Base-by-base conservation (phyloP, 139 green algal species). In the Coelastrella sp. region DNA sequence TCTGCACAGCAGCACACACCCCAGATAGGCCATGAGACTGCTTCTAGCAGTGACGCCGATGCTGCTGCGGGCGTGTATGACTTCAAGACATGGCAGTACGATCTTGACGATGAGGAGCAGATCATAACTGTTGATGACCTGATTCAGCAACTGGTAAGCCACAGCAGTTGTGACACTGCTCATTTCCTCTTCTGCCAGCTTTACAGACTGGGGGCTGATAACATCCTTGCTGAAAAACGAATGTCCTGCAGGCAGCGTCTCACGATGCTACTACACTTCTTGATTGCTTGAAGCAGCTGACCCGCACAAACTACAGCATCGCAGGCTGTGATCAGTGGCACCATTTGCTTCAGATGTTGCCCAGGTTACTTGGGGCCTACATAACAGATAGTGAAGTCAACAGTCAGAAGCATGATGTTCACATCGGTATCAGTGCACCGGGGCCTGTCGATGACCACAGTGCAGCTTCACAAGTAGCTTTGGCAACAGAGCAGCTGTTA, bases 311-410 rank as follows among this genome's bases (percentile, higher is more conserved):
- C 25, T 83, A 48, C 57, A 38, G 57, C 40, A 83, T 72, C 11
- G 45, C 57, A 17, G 45, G 41, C 35, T 59, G 38, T 21, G 19
- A 73, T 15, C 23, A 25, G 2, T 83, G 76, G 76, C 57, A 73
- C 23, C 76, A 62, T 23, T 57, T 74, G 57, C 25, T 73, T 11
- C 57, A 41, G 25, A 5, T 74, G 34, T 57, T 83, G n/a, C 32
- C 76, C 59, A 21, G 7, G 27, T 23, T n/a, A 74, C 7, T n/a
- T 83, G 13, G 4, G 5, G 13, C 27, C n/a, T 71, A 3, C 62
- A 17, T n/a, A n/a, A n/a, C n/a, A n/a, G n/a, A n/a, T n/a, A n/a
- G n/a, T n/a, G n/a, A n/a, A n/a, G n/a, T n/a, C n/a, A n/a, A n/a
- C n/a, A n/a, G n/a, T n/a, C n/a, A n/a, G n/a, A n/a, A n/a, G n/a